Conservation (phyloP, 2,329 filamentous ascomycete genomes). For the Pestalotiopsis sp. region DNA sequence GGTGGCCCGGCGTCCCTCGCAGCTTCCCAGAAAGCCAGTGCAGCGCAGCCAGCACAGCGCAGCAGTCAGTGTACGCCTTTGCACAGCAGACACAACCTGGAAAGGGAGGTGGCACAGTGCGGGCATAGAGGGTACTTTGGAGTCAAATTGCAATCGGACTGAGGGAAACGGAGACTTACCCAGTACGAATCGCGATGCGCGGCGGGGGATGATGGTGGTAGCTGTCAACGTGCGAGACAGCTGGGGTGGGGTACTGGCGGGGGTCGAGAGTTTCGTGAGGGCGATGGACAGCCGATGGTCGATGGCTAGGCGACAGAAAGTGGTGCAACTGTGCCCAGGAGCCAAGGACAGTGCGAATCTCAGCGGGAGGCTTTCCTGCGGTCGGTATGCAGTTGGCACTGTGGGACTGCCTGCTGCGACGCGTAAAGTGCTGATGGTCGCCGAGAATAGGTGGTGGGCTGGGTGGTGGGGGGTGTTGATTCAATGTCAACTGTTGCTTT, state of each 20-base stretch:
- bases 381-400: neutral
- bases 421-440: slow-evolving; percentile 8
- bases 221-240: neutral
- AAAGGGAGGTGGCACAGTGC: slow-evolving; percentile 6
- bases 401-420: neutral
- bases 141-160: neutral
- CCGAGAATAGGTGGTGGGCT: neutral
- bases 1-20: neutral
- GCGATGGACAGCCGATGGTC: neutral
- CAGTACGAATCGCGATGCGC: slow-evolving; percentile 4
- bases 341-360: neutral
- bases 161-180: slow-evolving; percentile 4
- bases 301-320: slow-evolving; percentile 1
- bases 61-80: slow-evolving; percentile 14
- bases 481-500: neutral
- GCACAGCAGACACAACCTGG: slow-evolving; percentile 2
- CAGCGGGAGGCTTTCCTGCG: neutral
- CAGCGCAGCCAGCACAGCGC: slow-evolving; percentile 23
- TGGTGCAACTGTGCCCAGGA: slow-evolving; percentile 3
- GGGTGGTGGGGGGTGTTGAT: neutral
- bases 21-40: neutral
- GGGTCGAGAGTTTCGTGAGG: neutral
- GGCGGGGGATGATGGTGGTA: neutral
- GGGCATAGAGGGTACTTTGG: neutral
- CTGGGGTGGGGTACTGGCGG: slow-evolving; percentile 2